Percentiles rank a stretch among this genome's conserved stretches.
phyloP scores from a whole-genome alignment of 306 rosid genomes.

The Arachis stenosperma region DNA sequence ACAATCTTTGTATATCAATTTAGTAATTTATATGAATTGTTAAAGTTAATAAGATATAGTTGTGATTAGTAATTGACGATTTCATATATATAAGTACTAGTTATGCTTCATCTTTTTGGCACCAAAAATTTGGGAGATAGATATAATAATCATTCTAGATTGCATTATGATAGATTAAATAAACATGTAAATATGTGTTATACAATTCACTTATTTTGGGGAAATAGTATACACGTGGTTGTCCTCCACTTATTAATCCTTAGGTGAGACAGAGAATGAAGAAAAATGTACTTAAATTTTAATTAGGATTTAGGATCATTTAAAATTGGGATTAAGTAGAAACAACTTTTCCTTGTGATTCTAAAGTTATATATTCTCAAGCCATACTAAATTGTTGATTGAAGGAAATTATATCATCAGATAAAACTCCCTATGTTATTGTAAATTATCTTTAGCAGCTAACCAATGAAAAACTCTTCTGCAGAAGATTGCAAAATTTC shows the following conservation, averaged over 20 bases:
- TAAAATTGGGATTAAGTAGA: not conserved
- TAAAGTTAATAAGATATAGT: no score
- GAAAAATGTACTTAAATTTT: no score
- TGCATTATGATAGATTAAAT: not conserved
- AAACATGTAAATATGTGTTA: not conserved
- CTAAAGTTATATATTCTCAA: not conserved
- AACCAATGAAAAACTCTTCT: no score
- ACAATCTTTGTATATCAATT: not conserved
- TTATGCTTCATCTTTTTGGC: no score
- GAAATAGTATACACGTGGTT: not conserved
- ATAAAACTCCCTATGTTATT: not conserved
- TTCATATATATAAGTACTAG: no score
- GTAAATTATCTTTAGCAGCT: not conserved
- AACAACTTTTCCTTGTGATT: conserved; percentile 3
- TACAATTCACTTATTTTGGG: not conserved
- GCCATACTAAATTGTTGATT: conserved; percentile 11
- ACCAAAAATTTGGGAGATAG: no score
- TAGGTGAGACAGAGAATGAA: no score
- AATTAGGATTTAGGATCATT: no score
- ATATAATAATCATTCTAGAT: no score
- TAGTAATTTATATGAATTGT: not conserved
- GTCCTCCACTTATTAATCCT: not conserved
- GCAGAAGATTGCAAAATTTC: conserved; percentile 51
- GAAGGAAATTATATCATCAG: not conserved
- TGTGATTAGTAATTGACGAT: no score